Conservation (phyloP, 2,329 filamentous ascomycete species). For the Beauveria sp. region DNA sequence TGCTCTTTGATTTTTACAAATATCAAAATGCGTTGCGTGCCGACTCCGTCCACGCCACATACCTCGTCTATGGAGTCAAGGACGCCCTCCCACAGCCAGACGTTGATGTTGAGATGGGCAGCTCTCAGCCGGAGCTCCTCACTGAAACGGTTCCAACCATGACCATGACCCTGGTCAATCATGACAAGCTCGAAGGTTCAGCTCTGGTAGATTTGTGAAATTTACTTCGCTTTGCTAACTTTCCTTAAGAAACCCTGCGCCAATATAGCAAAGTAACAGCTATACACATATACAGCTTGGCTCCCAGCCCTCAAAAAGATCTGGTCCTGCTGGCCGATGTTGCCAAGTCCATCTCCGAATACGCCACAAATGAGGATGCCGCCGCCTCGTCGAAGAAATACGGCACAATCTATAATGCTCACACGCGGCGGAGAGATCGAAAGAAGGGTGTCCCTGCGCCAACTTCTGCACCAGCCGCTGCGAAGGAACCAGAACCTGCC, state of each 20-base stretch:
- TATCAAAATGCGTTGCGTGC: slow-evolving; percentile 69
- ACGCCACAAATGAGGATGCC: slow-evolving; percentile 51
- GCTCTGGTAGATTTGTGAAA: background rate
- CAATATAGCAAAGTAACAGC: slow-evolving; percentile 67
- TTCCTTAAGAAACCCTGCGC: slow-evolving; percentile 36
- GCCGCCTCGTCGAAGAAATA: slow-evolving; percentile 53
- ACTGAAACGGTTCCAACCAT: slow-evolving; percentile 46
- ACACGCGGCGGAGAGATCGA: slow-evolving; percentile 48
- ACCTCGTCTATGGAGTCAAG: slow-evolving; percentile 70
- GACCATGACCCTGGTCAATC: slow-evolving; percentile 59
- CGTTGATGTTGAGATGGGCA: slow-evolving; percentile 63
- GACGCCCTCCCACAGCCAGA: slow-evolving; percentile 37
- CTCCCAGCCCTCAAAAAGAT: slow-evolving; percentile 60
- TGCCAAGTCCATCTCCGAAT: slow-evolving; percentile 52
- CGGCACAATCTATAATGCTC: slow-evolving; percentile 67
- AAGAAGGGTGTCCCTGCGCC: slow-evolving; percentile 23
- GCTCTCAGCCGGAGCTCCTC: slow-evolving; percentile 48
- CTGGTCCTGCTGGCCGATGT: slow-evolving; percentile 65
- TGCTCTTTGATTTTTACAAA: slow-evolving; percentile 79
- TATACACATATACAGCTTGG: slow-evolving; percentile 83
- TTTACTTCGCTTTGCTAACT: background rate
- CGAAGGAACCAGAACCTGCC: slow-evolving; percentile 23
- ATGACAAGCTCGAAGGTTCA: slow-evolving; percentile 65
- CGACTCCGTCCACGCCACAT: slow-evolving; percentile 81
- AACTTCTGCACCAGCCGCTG: slow-evolving; percentile 15